Evolutionary conservation across 148 eudicot species (phyloP), one percentile per base, ranked within the genome.

Genomic region (Talinum fruticosum): DNA sequence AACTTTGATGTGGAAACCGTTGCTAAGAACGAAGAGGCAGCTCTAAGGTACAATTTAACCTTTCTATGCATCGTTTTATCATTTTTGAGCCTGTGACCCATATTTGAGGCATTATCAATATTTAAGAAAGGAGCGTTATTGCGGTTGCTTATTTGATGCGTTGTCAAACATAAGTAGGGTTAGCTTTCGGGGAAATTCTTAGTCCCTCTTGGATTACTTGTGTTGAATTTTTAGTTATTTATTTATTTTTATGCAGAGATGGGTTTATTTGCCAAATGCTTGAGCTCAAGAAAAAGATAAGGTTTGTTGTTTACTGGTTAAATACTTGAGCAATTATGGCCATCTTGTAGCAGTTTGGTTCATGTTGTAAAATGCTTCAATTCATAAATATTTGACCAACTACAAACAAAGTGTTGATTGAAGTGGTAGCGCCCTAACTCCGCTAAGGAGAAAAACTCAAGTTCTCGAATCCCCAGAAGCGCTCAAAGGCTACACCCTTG

Each of bases 211-310:
- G 7, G 74, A 1, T 64, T 74, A 65, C 32, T 66, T 54, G 21
- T 69, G 30, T 61, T 38, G 41, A 34, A 41, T 41, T 14, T 6
- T 41, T 41, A 5, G 0, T 21, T 6, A 5, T 36, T 24, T 62
- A 37, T 41, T 10, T 44, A 68, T 35, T 30, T 49, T 41, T 66
- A 19, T 75, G 83, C 89, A 94, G 98, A 78, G 94, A 89, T 83
- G 93, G 84, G 62, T 94, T 93, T 68, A 90, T 91, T 70, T 71
- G 73, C 57, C 83, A 85, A 82, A 88, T 91, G 94, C 80, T 87
- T 53, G 82, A 82, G 71, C 85, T 93, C 82, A 94, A 92, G 73
- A 75, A 79, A 70, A 44, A 83, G 80, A 90, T 90, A 83, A 90
- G 97, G 94, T 90, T 74, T 35, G 83, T 86, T 73, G 54, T 38